Evolutionary conservation across 164 flowering plant genomes (phyloP).

Genomic region (Platanus orientalis): DNA sequence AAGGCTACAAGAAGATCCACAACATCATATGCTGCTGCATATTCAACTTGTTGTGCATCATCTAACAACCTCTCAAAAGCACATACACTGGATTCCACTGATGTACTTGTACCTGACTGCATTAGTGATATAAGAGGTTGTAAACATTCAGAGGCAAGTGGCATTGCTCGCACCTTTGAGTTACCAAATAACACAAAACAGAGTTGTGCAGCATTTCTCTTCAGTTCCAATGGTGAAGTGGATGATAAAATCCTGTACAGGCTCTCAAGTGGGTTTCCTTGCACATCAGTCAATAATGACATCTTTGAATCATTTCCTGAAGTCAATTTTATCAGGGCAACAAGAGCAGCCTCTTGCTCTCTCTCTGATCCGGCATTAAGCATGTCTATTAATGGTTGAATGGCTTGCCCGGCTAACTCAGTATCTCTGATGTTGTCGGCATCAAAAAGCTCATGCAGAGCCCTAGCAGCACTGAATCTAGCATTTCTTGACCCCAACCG

Average conservation of each 20-base stretch:
- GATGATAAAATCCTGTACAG: slow-evolving; percentile 52
- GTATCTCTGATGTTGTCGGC: slow-evolving; percentile 63
- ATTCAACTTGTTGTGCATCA: slow-evolving; percentile 67
- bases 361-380: slow-evolving; percentile 54
- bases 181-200: slow-evolving; percentile 55
- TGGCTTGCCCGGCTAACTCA: slow-evolving; percentile 62
- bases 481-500: slow-evolving; percentile 76
- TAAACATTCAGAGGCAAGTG: slow-evolving; percentile 59
- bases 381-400: slow-evolving; percentile 81
- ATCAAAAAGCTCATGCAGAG: slow-evolving; percentile 69
- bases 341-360: slow-evolving; percentile 66
- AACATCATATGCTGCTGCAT: slow-evolving; percentile 49
- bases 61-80: slow-evolving; percentile 75
- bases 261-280: slow-evolving; percentile 61
- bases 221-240: slow-evolving; percentile 50
- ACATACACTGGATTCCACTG: slow-evolving; percentile 60
- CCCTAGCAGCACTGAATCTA: slow-evolving; percentile 70
- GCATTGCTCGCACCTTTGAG: slow-evolving; percentile 45
- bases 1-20: slow-evolving; percentile 68
- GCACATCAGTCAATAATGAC: slow-evolving; percentile 42
- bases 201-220: slow-evolving; percentile 63
- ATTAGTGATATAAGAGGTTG: slow-evolving; percentile 59
- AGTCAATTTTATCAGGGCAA: slow-evolving; percentile 59
- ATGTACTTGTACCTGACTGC: slow-evolving; percentile 41
- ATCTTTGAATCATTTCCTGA: slow-evolving; percentile 47